Evolutionary conservation across 768 basidiomycete species (phyloP).

Genomic region (Naganishia randhawae): DNA sequence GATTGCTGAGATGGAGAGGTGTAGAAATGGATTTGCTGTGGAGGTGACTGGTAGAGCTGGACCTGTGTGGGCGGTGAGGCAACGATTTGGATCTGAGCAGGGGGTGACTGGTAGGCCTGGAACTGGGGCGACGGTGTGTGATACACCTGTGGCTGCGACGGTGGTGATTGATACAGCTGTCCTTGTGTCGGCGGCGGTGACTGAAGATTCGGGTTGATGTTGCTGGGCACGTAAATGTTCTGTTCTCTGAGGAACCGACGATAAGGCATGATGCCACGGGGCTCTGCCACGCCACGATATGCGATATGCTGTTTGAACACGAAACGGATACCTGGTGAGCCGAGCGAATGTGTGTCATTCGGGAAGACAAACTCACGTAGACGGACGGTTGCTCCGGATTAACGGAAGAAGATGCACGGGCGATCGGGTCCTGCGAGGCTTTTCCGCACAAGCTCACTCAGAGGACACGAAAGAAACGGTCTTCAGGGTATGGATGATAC

Average conservation of each 20-base stretch:
- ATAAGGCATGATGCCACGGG: neutral
- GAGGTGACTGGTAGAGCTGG: constrained; percentile 7
- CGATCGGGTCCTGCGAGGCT: neutral
- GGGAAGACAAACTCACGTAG: neutral
- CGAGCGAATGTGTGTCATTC: neutral
- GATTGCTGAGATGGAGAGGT: neutral
- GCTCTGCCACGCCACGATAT: neutral
- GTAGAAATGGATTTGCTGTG: neutral
- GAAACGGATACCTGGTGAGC: neutral
- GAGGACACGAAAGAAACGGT: no score
- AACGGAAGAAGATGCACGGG: neutral
- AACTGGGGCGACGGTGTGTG: neutral
- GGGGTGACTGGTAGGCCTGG: neutral
- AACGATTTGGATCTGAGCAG: neutral
- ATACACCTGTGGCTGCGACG: neutral
- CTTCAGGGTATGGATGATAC: neutral
- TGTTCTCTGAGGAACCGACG: constrained; percentile 18
- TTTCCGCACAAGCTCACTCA: neutral
- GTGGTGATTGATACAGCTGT: constrained; percentile 2
- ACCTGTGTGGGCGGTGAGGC: constrained; percentile 1
- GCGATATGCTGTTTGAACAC: no score
- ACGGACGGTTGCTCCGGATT: no score
- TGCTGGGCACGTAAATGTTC: constrained; percentile 13
- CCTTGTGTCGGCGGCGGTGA: constrained; percentile 10
- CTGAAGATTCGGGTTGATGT: constrained; percentile 3